These are phyloP conservation scores for Canavalia ensiformis DNA, from an alignment of 306 rosid species.

Conservation along the genomic window DNA sequence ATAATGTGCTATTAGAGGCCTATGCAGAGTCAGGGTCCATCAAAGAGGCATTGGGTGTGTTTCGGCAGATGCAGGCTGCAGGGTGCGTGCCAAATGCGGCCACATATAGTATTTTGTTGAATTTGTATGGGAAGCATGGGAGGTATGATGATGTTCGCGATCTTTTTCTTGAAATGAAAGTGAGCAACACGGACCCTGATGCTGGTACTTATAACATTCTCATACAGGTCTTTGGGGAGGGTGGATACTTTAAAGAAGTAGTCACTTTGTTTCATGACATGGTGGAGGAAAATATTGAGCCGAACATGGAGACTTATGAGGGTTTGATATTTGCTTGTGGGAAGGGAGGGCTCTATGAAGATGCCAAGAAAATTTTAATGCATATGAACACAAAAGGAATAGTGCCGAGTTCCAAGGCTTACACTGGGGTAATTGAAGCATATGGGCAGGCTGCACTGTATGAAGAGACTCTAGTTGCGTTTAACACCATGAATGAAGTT, in stretches of 20 bases:
- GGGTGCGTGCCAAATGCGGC: constrained; percentile 85
- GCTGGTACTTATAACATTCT: constrained; percentile 90
- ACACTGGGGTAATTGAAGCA: constrained; percentile 87
- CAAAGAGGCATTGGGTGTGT: constrained; percentile 79
- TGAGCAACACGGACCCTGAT: constrained; percentile 87
- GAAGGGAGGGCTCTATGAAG: constrained; percentile 89
- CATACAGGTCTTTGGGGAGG: constrained; percentile 95
- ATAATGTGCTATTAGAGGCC: constrained; percentile 87
- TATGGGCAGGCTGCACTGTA: constrained; percentile 87
- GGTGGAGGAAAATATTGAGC: constrained; percentile 94
- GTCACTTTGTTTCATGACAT: constrained; percentile 96
- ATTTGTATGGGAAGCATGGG: constrained; percentile 82
- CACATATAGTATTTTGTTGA: constrained; percentile 83
- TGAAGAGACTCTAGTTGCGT: constrained; percentile 93
- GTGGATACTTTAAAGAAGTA: constrained; percentile 96
- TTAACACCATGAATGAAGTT: constrained; percentile 93
- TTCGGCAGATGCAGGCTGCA: constrained; percentile 95
- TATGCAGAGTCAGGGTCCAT: constrained; percentile 75
- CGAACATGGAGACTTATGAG: constrained; percentile 91
- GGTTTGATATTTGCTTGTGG: constrained; percentile 95
- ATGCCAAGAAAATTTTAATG: constrained; percentile 80
- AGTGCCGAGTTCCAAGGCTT: constrained; percentile 86
- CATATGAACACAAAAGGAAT: constrained; percentile 78
- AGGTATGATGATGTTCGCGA: constrained; percentile 92
- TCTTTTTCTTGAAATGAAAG: constrained; percentile 96